These are phyloP conservation scores for Sapria himalayana DNA, from an alignment of 345 rosid genomes.

Conservation along the genomic window DNA sequence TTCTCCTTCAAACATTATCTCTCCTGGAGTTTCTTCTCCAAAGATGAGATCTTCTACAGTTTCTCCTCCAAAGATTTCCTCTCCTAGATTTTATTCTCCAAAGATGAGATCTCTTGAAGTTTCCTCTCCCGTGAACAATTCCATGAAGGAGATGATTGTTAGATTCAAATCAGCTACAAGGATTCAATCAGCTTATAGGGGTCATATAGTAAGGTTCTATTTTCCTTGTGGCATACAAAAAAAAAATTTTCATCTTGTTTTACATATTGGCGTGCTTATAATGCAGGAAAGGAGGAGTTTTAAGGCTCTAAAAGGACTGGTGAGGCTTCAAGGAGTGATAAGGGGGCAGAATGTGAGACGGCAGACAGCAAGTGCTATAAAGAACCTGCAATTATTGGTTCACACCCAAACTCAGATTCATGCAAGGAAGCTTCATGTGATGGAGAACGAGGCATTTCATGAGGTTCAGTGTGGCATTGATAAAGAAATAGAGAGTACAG, in stretches of 20 bases:
- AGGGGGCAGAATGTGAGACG: slow-evolving; percentile 81
- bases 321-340: slow-evolving; percentile 92
- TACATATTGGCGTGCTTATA: slow-evolving; percentile 5
- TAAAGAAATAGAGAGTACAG: slow-evolving; percentile 32
- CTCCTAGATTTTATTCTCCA: slow-evolving; percentile 22
- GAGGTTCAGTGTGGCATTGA: slow-evolving; percentile 29
- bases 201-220: slow-evolving; percentile 47
- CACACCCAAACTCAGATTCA: slow-evolving; percentile 93
- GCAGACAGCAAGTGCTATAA: slow-evolving; percentile 75
- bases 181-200: slow-evolving; percentile 81
- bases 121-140: no score
- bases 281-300: slow-evolving; percentile 84
- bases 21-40: slow-evolving; percentile 26
- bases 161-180: slow-evolving; percentile 44
- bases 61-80: slow-evolving; percentile 14
- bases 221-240: not conserved
- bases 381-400: slow-evolving; percentile 78
- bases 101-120: no score
- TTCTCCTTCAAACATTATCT: no score
- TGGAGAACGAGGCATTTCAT: slow-evolving; percentile 51
- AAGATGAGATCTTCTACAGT: slow-evolving; percentile 14
- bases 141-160: slow-evolving; percentile 47
- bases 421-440: slow-evolving; percentile 77
- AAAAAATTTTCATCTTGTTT: not conserved
- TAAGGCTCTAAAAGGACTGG: slow-evolving; percentile 76